These are phyloP conservation scores for Chenopodium suecicum DNA, from an alignment of 148 eudicot species.

Conservation along the genomic window DNA sequence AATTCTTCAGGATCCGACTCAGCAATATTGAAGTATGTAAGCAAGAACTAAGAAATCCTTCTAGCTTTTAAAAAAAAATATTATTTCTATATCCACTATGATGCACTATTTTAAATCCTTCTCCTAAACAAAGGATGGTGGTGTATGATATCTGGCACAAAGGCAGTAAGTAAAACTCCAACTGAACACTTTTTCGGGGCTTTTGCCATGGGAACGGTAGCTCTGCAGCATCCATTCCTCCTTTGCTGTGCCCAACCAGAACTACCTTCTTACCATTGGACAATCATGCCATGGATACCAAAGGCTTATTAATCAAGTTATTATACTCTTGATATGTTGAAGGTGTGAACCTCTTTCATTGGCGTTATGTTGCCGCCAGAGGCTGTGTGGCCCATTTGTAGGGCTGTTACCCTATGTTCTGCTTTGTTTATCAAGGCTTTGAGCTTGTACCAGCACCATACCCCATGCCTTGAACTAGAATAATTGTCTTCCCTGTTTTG, in stretches of 20 bases:
- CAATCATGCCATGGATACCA: conserved; percentile 31
- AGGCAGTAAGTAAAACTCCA: conserved; percentile 27
- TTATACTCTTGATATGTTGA: not conserved
- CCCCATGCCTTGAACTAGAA: conserved; percentile 27
- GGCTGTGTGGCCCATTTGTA: conserved; percentile 26
- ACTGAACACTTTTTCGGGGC: conserved; percentile 23
- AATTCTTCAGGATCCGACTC: conserved; percentile 9
- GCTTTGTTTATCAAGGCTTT: conserved; percentile 27
- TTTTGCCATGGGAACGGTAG: conserved; percentile 32
- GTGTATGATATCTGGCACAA: conserved; percentile 28
- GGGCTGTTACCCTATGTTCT: conserved; percentile 19
- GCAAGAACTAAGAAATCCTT: conserved; percentile 5
- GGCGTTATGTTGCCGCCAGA: conserved; percentile 24
- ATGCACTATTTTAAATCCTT: conserved; percentile 13
- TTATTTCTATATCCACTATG: not conserved
- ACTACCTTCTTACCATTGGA: conserved; percentile 20
- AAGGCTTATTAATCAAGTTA: conserved; percentile 5
- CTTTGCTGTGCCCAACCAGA: conserved; percentile 31
- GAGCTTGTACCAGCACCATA: conserved; percentile 10
- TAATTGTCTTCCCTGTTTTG: conserved; percentile 27
- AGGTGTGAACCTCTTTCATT: conserved; percentile 16
- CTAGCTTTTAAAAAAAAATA: no score
- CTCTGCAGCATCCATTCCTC: conserved; percentile 29
- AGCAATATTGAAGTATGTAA: conserved; percentile 20
- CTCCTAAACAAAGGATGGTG: conserved; percentile 24